Evolutionary conservation across 2,329 filamentous ascomycete species (phyloP).

Genomic region (Cladosporium halotolerans): DNA sequence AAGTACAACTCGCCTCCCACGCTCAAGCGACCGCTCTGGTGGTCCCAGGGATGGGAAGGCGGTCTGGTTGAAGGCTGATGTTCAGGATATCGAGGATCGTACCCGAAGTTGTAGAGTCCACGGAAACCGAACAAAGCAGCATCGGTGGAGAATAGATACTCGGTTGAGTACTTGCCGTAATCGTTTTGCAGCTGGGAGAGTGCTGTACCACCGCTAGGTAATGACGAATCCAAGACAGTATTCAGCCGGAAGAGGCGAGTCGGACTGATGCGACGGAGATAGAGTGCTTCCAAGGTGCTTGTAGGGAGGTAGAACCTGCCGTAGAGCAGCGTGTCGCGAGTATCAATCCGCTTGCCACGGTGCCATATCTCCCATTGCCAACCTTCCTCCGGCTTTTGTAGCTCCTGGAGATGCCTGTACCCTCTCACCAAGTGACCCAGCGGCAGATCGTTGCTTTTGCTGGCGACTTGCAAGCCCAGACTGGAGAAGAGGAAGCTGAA

Average conservation of each 20-base stretch:
- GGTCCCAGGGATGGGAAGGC: slow-evolving; percentile 42
- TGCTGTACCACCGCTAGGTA: slow-evolving; percentile 70
- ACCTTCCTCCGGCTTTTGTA: slow-evolving; percentile 47
- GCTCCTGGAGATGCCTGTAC: slow-evolving; percentile 70
- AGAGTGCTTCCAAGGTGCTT: slow-evolving; percentile 78
- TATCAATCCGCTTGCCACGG: slow-evolving; percentile 42
- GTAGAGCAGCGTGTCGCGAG: slow-evolving; percentile 59
- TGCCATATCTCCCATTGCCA: slow-evolving; percentile 52
- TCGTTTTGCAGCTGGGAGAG: slow-evolving; percentile 74
- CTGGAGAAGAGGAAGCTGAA: slow-evolving; percentile 95
- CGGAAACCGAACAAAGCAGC: slow-evolving; percentile 81
- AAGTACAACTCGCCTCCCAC: slow-evolving; percentile 93
- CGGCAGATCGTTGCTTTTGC: slow-evolving; percentile 67
- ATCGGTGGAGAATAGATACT: slow-evolving; percentile 88
- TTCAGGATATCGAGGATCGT: slow-evolving; percentile 48
- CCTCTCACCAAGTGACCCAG: slow-evolving; percentile 73
- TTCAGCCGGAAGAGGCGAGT: slow-evolving; percentile 74
- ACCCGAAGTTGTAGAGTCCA: slow-evolving; percentile 90
- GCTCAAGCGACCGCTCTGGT: slow-evolving; percentile 74
- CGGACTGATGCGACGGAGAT: slow-evolving; percentile 70
- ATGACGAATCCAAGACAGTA: slow-evolving; percentile 63
- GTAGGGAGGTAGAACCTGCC: slow-evolving; percentile 75
- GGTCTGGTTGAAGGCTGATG: slow-evolving; percentile 16
- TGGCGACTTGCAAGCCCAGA: slow-evolving; percentile 62
- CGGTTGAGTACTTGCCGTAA: slow-evolving; percentile 76